Base-by-base conservation (phyloP, 148 eudicot species). In the Nepenthes mirabilis region DNA sequence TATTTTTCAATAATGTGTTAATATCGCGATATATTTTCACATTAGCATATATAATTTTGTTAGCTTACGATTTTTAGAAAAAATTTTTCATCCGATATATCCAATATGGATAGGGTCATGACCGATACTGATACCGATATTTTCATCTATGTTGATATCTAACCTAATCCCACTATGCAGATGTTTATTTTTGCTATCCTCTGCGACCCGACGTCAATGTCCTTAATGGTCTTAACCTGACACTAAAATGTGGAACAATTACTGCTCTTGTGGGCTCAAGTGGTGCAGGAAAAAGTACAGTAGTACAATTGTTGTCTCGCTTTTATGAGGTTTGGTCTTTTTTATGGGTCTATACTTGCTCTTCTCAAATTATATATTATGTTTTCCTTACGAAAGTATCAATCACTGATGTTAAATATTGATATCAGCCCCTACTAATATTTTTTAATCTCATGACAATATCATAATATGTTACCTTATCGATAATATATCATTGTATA, bases 181-280 rank as follows among this genome's bases (percentile, higher is more conserved):
- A 93, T 74, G 87, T 93, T 77, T 70, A 93, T 75, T 93, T 93
- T 73, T 80, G 91, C 12, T 88, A 93, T 82, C 98, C 98, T 52
- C 70, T 88, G 80, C 86, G 98, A 65, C 86, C 96, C 70, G 98
- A 86, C 68, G 91, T 86, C 36, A 82, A 80, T 63, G 76, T 93
- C 69, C 83, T 93, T 6, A 75, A 69, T 45, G 95, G 85, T 72
- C 95, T 93, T 47, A 71, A 80, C 68, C 76, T 93, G 62, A 82
- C 75, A 11, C 74, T 93, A 43, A 93, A 82, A 73, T 78, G 82
- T 61, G 98, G 98, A 63, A 77, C 88, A 64, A 72, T 88, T 36
- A 93, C 98, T 68, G 98, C 98, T 70, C 85, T 93, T 43, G 98
- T 93, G 67, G 98, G 98, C 58, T 71, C 96, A 68, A 93, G 98